Conservation (phyloP, 2,329 filamentous ascomycete species). For the Drechmeria coniospora region DNA sequence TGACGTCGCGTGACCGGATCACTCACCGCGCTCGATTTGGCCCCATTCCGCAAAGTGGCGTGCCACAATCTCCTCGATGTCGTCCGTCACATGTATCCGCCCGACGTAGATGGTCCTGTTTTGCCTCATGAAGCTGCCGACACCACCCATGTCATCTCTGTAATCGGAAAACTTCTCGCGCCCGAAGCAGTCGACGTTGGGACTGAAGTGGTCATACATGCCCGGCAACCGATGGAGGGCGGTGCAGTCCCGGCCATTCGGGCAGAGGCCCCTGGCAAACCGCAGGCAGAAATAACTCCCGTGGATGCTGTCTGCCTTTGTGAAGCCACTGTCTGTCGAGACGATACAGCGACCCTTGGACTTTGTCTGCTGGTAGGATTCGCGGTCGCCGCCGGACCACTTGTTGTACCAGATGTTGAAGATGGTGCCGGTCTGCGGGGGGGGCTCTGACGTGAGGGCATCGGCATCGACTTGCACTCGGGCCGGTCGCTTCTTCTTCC, state of each 20-base stretch:
- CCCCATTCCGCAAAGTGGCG: constrained; percentile 97
- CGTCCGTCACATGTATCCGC: constrained; percentile 85
- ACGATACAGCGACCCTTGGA: constrained; percentile 82
- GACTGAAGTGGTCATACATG: constrained; percentile 79
- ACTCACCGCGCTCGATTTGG: constrained; percentile 59
- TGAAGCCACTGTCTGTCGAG: constrained; percentile 63
- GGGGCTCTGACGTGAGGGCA: constrained; percentile 67
- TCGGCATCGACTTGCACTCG: constrained; percentile 80
- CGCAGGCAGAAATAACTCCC: constrained; percentile 88
- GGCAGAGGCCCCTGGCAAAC: constrained; percentile 69
- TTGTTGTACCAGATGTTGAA: constrained; percentile 95
- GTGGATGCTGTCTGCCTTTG: constrained; percentile 56
- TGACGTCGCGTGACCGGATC: constrained; percentile 1
- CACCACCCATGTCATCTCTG: constrained; percentile 93
- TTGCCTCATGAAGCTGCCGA: constrained; percentile 83
- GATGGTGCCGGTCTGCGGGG: constrained; percentile 82
- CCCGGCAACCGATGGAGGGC: constrained; percentile 82
- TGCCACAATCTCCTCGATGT: constrained; percentile 91
- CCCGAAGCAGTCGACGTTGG: constrained; percentile 81
- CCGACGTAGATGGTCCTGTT: constrained; percentile 92
- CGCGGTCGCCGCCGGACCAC: constrained; percentile 88
- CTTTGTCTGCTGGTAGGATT: constrained; percentile 78
- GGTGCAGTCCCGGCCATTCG: constrained; percentile 82
- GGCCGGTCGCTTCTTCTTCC: constrained; percentile 79
- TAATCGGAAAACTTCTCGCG: constrained; percentile 89